Base-by-base conservation (phyloP, 78 protist species). In the Dictyostelium purpureum region DNA sequence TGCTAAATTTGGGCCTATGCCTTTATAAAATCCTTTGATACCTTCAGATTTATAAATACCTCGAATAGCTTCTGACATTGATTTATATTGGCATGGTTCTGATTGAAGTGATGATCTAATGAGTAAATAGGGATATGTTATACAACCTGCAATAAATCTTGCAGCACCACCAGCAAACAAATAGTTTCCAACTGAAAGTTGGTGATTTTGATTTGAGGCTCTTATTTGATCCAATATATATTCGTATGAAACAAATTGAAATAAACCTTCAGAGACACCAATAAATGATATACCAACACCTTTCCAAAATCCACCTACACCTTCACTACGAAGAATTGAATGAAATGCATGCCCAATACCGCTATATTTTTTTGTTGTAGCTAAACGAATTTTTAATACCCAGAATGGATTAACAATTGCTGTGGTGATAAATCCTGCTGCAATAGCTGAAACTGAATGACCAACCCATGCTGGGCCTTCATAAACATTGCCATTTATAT, bases 341-440 rank as follows among this genome's bases (percentile, higher is more conserved):
- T 71, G 24, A 4, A 85, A 66, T 2, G 67, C 49, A 66, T 85
- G 75, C 4, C 1, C 35, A 74, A 85, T 85, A 35, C 92, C 67
- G 4, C 24, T 24, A 40, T 85, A 85, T 45, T 61, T 70, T 10
- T 73, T 56, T 9, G 92, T 43, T 1, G 92, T 85, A 4, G 92
- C 92, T 31, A 85, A 47, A 40, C 92, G 42, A 12, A 85, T 85
- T 61, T 85, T 85, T 28, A 85, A 61, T 45, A 85, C 92, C 92
- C 92, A 85, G 47, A 85, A 85, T 85, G 92, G 92, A 33, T 85
- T 85, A 5, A 85, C 92, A 3, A 85, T n/a, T 14, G 92, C 92
- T 2, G 88, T 75, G 0, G 81, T 75, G 0, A 75, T 75, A 2
- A 75, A 18, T 26, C 81, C 81, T 2, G 81, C 81, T 31, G 81